Conservation (phyloP, 805 yeast genomes). For the Lachancea nothofagi region DNA sequence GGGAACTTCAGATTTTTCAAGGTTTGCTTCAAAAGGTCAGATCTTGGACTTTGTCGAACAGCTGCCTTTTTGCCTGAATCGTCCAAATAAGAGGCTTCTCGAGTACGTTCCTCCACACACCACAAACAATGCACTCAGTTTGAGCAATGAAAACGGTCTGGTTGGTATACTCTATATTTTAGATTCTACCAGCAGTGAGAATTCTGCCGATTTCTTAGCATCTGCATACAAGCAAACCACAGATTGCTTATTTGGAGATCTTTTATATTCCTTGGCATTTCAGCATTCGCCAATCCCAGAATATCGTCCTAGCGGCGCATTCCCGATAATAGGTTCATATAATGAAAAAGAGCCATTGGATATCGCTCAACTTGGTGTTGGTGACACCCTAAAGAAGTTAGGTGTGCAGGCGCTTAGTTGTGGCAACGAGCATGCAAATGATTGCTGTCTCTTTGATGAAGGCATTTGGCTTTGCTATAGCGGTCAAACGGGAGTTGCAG, state of each 20-base stretch:
- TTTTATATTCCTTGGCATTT: slow-evolving; percentile 48
- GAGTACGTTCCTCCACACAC: background rate
- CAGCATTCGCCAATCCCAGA: slow-evolving; percentile 66
- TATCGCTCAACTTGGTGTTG: slow-evolving; percentile 31
- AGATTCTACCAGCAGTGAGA: slow-evolving; percentile 9
- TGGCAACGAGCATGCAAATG: slow-evolving; percentile 69
- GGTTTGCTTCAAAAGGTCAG: slow-evolving; percentile 39
- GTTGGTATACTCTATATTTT: slow-evolving; percentile 12
- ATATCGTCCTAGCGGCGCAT: slow-evolving; percentile 37
- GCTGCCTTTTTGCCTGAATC: slow-evolving; percentile 48
- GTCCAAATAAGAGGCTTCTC: slow-evolving; percentile 25
- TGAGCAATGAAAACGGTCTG: background rate
- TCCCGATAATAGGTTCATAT: slow-evolving; percentile 38
- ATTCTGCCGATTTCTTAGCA: slow-evolving; percentile 1
- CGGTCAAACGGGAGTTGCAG: slow-evolving; percentile 62
- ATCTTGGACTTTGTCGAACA: slow-evolving; percentile 40
- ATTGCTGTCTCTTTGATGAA: slow-evolving; percentile 42
- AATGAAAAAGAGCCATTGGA: slow-evolving; percentile 21
- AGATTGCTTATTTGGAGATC: slow-evolving; percentile 12
- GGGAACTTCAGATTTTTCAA: slow-evolving; percentile 60
- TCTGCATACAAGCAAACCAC: slow-evolving; percentile 2
- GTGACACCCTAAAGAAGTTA: slow-evolving; percentile 36
- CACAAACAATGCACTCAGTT: slow-evolving; percentile 1
- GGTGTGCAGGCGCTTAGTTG: slow-evolving; percentile 53
- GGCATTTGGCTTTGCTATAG: slow-evolving; percentile 62